Evolutionary conservation across 2,329 filamentous ascomycete species (phyloP), one percentile per base, ranked within the genome.

Genomic region (Colletotrichum sidae): DNA sequence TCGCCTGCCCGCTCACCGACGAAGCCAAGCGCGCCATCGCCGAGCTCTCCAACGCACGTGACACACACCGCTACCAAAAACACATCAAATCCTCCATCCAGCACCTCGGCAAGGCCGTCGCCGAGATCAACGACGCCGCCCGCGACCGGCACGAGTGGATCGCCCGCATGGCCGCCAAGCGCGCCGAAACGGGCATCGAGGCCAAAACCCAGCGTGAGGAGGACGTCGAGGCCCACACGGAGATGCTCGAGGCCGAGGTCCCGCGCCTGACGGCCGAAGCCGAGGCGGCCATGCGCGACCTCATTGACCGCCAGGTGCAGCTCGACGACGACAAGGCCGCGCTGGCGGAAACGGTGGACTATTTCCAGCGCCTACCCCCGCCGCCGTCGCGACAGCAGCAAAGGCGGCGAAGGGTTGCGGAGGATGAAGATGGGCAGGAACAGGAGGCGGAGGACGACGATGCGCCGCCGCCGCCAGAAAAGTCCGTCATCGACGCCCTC

Each of bases 261-360:
- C 76, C 80, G 2, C 67, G 69, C 2, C 65, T 86, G 35, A 86
- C 84, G 2, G 71, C 74, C 8, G 74, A 77, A 4, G 79, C 82
- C 7, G 86, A 88, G 69, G 70, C 73, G 17, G 78, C 81, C 0
- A 73, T 86, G 37, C 81, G 86, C 11, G 72, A 78, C 41, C 73
- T 83, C 10, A 82, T 88, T 35, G 86, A 89, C 69, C 72, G 78
- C 55, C 79, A 77, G 59, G 79, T 78, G 46, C 82, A 81, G 67
- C 73, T 87, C 2, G 80, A 86, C 66, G 85, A 88, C 60, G 79
- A 84, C 54, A 72, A 71, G 44, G 72, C 70, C 7, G 75, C 84
- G 15, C 69, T 84, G 11, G 71, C 70, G 2, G 77, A 75, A 10
- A 72, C 83, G 38, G 66, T 60, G n/a, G 51, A 51, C 25, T 55